Evolutionary conservation across 192 early-diverging fungal species (phyloP).

Genomic region (Pilaira anomala): DNA sequence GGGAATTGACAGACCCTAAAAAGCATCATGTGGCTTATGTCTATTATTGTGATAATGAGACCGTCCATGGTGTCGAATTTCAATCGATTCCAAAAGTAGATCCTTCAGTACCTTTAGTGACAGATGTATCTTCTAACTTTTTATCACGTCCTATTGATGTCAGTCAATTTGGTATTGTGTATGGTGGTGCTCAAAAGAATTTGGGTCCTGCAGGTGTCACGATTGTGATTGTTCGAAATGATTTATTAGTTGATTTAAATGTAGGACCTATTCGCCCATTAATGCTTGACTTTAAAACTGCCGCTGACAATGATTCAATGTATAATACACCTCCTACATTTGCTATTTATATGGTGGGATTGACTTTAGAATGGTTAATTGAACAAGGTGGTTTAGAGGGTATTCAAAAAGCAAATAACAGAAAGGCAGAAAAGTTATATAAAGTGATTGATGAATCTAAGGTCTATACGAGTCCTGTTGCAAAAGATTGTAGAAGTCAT

Average conservation of each 20-base stretch:
- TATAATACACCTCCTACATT: slow-evolving; percentile 98
- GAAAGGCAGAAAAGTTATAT: slow-evolving; percentile 73
- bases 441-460: slow-evolving; percentile 60
- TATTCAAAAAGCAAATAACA: slow-evolving; percentile 65
- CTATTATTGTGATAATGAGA: slow-evolving; percentile 98
- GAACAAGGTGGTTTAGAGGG: slow-evolving; percentile 64
- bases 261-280: slow-evolving; percentile 54
- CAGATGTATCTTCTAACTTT: slow-evolving; percentile 89
- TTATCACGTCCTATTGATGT: slow-evolving; percentile 79
- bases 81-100: slow-evolving; percentile 50
- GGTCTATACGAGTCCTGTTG: slow-evolving; percentile 69
- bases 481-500: slow-evolving; percentile 56
- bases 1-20: slow-evolving; percentile 61
- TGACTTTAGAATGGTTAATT: slow-evolving; percentile 85
- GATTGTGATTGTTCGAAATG: slow-evolving; percentile 87
- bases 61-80: slow-evolving; percentile 94
- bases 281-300: slow-evolving; percentile 87
- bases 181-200: slow-evolving; percentile 98
- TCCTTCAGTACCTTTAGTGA: slow-evolving; percentile 73
- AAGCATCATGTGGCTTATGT: slow-evolving; percentile 73
- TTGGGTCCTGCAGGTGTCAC: slow-evolving; percentile 90
- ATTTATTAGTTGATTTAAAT: slow-evolving; percentile 66
- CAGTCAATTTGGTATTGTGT: slow-evolving; percentile 79
- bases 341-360: slow-evolving; percentile 86
- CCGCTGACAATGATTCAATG: slow-evolving; percentile 77